Evolutionary conservation across 73 alveolate genomes (phyloP).

Genomic region (Breviolum minutum): DNA sequence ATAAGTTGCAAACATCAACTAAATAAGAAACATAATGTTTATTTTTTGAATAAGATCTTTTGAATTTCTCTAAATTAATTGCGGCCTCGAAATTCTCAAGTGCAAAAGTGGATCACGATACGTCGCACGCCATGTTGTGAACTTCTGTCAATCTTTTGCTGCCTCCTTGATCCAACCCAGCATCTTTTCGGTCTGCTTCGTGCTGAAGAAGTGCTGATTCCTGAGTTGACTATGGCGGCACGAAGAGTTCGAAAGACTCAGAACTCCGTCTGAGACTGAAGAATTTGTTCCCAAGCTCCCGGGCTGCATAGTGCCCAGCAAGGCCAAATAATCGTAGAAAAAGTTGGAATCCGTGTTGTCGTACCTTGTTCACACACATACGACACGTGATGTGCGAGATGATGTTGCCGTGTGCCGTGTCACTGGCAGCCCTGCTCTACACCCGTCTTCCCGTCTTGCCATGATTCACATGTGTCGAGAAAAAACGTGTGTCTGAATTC

Average conservation of each 20-base stretch:
- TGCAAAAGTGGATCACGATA: no score
- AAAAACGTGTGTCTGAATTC: no score
- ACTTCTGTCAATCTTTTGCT: neutral
- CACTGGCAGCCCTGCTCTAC: neutral
- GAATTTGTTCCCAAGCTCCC: neutral
- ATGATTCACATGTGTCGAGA: no score
- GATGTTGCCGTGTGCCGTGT: neutral
- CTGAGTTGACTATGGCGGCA: neutral
- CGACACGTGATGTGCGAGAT: neutral
- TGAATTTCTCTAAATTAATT: no score
- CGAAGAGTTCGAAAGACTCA: neutral
- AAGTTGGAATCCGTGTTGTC: slow-evolving; percentile 79
- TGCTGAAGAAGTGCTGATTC: slow-evolving; percentile 94
- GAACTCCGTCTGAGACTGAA: neutral
- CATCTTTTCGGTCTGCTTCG: slow-evolving; percentile 95
- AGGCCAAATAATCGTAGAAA: slow-evolving; percentile 91
- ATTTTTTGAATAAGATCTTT: neutral
- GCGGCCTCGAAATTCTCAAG: no score
- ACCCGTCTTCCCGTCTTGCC: neutral
- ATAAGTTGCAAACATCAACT: neutral
- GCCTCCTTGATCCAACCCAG: slow-evolving; percentile 94
- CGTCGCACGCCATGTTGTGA: neutral
- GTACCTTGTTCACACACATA: neutral
- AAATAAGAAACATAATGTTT: neutral
- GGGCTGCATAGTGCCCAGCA: slow-evolving; percentile 95